Evolutionary conservation across 176 grass and related monocot species (phyloP).

Genomic region (Poa pratensis): DNA sequence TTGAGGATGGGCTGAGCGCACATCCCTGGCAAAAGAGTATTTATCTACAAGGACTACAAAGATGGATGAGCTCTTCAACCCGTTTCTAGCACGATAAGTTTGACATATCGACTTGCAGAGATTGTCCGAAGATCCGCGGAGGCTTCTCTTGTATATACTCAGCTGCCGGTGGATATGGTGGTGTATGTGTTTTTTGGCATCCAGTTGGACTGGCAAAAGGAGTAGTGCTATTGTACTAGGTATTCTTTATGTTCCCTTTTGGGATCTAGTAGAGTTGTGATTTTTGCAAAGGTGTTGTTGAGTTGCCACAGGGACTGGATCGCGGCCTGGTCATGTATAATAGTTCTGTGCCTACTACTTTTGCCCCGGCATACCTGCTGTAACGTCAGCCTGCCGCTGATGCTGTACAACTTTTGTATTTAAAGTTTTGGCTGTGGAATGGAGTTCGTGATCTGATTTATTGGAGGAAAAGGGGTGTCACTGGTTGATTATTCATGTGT

Average conservation of each 20-base stretch:
- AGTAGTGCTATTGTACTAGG: constrained; percentile 64
- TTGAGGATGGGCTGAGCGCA: constrained; percentile 17
- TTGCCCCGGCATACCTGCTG: constrained; percentile 32
- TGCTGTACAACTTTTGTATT: constrained; percentile 54
- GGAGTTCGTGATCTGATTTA: constrained; percentile 35
- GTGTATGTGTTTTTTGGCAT: constrained; percentile 41
- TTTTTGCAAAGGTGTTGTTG: constrained; percentile 51
- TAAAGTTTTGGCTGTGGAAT: constrained; percentile 45
- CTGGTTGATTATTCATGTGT: no score
- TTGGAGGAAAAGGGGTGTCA: background rate
- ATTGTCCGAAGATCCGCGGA: constrained; percentile 40
- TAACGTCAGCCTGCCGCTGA: constrained; percentile 45
- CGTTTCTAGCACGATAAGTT: constrained; percentile 18
- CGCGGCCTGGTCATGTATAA: constrained; percentile 52
- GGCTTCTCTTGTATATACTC: constrained; percentile 63
- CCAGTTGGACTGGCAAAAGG: constrained; percentile 55
- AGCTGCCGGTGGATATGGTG: constrained; percentile 46
- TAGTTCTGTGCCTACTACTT: constrained; percentile 44
- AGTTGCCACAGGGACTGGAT: constrained; percentile 37
- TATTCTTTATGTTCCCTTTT: constrained; percentile 48
- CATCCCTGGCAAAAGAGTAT: constrained; percentile 23
- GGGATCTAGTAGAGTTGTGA: constrained; percentile 46
- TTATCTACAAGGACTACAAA: constrained; percentile 39
- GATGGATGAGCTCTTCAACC: constrained; percentile 22
- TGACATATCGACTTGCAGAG: constrained; percentile 8